phyloP scores from a whole-genome alignment of 2,329 filamentous ascomycete genomes.

The Zymoseptoria ardabiliae region DNA sequence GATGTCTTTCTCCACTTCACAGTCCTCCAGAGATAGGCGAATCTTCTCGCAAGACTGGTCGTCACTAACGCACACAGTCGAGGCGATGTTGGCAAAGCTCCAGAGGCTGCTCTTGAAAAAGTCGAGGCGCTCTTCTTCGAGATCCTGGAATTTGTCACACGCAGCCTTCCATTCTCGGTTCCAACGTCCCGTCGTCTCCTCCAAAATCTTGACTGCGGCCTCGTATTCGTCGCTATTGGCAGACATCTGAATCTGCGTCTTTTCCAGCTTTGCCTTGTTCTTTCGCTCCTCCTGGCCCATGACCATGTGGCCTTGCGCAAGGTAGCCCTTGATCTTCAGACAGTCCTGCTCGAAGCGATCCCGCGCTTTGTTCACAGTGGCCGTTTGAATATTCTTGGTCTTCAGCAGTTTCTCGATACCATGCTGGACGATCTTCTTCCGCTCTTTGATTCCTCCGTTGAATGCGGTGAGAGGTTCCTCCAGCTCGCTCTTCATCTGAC shows the following conservation, averaged over 20 bases:
- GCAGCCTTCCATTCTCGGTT: slow-evolving; percentile 98
- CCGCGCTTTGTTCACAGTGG: slow-evolving; percentile 85
- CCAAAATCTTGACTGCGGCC: slow-evolving; percentile 79
- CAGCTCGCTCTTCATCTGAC: slow-evolving; percentile 91
- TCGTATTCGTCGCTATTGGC: slow-evolving; percentile 91
- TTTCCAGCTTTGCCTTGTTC: slow-evolving; percentile 97
- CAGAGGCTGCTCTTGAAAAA: slow-evolving; percentile 97
- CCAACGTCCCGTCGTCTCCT: slow-evolving; percentile 93
- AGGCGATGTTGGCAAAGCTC: slow-evolving; percentile 96
- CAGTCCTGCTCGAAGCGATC: slow-evolving; percentile 97
- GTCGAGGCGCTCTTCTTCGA: slow-evolving; percentile 93
- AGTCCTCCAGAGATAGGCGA: slow-evolving; percentile 82
- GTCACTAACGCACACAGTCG: slow-evolving; percentile 95
- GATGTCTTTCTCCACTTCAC: slow-evolving; percentile 96
- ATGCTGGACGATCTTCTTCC: slow-evolving; percentile 90
- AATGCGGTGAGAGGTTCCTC: slow-evolving; percentile 92
- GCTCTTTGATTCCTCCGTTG: slow-evolving; percentile 89
- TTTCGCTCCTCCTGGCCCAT: slow-evolving; percentile 99
- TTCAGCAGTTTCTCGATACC: slow-evolving; percentile 93
- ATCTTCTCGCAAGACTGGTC: slow-evolving; percentile 94
- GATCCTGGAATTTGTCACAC: slow-evolving; percentile 96
- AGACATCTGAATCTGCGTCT: slow-evolving; percentile 93
- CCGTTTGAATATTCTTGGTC: slow-evolving; percentile 84
- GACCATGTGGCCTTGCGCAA: slow-evolving; percentile 98
- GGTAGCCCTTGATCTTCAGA: slow-evolving; percentile 94